phyloP scores from a whole-genome alignment of 768 basidiomycete genomes.

The Candolleomyces eurysporus region DNA sequence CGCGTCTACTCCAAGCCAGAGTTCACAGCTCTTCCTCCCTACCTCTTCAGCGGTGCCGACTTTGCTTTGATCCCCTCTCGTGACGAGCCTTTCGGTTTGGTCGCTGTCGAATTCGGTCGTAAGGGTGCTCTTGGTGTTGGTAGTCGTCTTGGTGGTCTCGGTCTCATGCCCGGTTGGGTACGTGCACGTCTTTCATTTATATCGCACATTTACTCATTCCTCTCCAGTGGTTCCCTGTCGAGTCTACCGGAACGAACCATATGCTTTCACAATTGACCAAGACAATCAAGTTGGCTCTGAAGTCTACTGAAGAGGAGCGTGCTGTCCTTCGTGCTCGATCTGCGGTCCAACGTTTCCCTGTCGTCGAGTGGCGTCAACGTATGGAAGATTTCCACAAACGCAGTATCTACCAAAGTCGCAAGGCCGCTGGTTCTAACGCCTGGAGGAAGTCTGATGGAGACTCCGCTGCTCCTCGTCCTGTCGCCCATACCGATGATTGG shows the following conservation, averaged over 20 bases:
- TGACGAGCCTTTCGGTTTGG: conserved; percentile 94
- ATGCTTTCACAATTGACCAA: conserved; percentile 94
- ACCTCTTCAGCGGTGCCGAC: conserved; percentile 91
- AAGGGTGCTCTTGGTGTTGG: conserved; percentile 97
- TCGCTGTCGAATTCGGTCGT: conserved; percentile 94
- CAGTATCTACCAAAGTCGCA: conserved; percentile 71
- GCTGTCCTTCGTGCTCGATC: conserved; percentile 91
- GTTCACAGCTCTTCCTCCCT: conserved; percentile 91
- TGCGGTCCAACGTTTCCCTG: conserved; percentile 94
- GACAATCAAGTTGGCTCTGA: conserved; percentile 92
- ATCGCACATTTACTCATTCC: conserved; percentile 3
- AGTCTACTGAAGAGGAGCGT: conserved; percentile 87
- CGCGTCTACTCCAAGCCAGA: conserved; percentile 96
- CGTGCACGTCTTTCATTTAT: conserved; percentile 25
- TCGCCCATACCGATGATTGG: conserved; percentile 78
- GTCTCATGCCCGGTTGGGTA: conserved; percentile 98
- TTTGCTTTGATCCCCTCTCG: conserved; percentile 95
- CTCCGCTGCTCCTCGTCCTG: conserved; percentile 42
- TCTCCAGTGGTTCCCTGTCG: conserved; percentile 91
- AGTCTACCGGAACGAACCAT: conserved; percentile 88
- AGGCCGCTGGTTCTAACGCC: conserved; percentile 65
- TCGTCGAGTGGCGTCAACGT: conserved; percentile 95
- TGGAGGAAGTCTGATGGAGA: conserved; percentile 76
- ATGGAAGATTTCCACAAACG: conserved; percentile 94
- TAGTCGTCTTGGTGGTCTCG: conserved; percentile 89